Evolutionary conservation across 2,329 filamentous ascomycete species (phyloP).

Genomic region (Colletotrichum sojae): DNA sequence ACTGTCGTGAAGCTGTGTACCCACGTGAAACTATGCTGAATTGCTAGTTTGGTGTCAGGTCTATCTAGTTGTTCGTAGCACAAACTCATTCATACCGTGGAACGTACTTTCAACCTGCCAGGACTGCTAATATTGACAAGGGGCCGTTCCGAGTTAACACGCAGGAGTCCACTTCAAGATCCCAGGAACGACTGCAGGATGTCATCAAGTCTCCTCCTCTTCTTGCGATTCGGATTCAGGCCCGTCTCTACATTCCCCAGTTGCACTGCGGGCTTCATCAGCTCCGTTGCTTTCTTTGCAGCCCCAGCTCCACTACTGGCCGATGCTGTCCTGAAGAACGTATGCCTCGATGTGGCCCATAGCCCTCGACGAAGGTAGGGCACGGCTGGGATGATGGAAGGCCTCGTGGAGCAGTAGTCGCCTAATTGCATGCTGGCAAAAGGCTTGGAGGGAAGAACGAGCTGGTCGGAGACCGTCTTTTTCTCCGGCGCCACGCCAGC

Average conservation of each 20-base stretch:
- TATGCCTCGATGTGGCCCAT: slow-evolving; percentile 51
- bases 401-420: slow-evolving; percentile 49
- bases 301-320: slow-evolving; percentile 42
- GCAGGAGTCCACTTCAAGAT: slow-evolving; percentile 7
- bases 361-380: slow-evolving; percentile 54
- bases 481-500: slow-evolving; percentile 41
- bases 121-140: too few species aligned
- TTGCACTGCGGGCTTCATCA: slow-evolving; percentile 37
- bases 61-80: too few species aligned
- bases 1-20: too few species aligned
- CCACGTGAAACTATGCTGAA: too few species aligned
- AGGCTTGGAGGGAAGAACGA: slow-evolving; percentile 56
- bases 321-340: slow-evolving; percentile 45
- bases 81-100: too few species aligned
- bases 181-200: slow-evolving; percentile 47
- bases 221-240: slow-evolving; percentile 47
- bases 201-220: slow-evolving; percentile 53
- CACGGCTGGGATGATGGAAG: slow-evolving; percentile 52
- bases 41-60: too few species aligned
- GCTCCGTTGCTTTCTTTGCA: slow-evolving; percentile 28
- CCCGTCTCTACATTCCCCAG: slow-evolving; percentile 37
- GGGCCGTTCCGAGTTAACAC: too few species aligned
- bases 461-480: slow-evolving; percentile 52
- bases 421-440: slow-evolving; percentile 56
- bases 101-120: too few species aligned